Evolutionary conservation across 2,329 filamentous ascomycete species (phyloP), one percentile per base, ranked within the genome.

Genomic region (Rosellinia necatrix): DNA sequence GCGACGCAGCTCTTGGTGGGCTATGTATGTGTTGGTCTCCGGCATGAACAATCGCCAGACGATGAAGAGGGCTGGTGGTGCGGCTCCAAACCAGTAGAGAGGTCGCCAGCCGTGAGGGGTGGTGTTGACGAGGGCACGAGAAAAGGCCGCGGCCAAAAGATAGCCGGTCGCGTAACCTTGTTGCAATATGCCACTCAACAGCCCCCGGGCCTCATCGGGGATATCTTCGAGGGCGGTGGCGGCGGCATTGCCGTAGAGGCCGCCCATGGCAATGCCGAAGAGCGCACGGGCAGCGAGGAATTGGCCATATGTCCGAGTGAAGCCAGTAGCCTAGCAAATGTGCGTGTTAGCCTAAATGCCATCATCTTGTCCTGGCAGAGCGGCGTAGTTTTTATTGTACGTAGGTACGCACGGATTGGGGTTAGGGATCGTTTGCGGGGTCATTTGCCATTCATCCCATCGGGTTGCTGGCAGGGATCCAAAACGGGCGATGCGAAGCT

Each of bases 21-120:
- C 83, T 41, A 78, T 79, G 73, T 88, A 96, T 1, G 86, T 82
- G 41, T 88, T 75, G 0, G 91, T 96, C 75, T 96, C 92, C 5
- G 90, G 89, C 1, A 96, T 80, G 70, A 81, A 84, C 19, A 93
- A 76, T 29, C 92, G 87, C 78, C 89, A 91, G 51, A 85, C 67
- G 68, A 96, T 96, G 73, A 96, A 88, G 27, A 96, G 72, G 2
- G 92, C 80, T 0, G 92, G 92, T 0, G 90, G 90, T 32, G 87
- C 83, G 5, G 91, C 90, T 10, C 87, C 91, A 71, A 96, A 96
- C 91, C 92, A 96, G 78, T 87, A 96, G 0, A 96, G 78, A 0
- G 91, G 90, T 6, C 92, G 81, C 92, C 92, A 96, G 49, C 81
- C 86, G 68, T 96, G 87, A 1, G 84, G 72, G 0, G 91, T 93